phyloP scores from a whole-genome alignment of 768 basidiomycete genomes.

The Termitomyces bulborhizus region DNA sequence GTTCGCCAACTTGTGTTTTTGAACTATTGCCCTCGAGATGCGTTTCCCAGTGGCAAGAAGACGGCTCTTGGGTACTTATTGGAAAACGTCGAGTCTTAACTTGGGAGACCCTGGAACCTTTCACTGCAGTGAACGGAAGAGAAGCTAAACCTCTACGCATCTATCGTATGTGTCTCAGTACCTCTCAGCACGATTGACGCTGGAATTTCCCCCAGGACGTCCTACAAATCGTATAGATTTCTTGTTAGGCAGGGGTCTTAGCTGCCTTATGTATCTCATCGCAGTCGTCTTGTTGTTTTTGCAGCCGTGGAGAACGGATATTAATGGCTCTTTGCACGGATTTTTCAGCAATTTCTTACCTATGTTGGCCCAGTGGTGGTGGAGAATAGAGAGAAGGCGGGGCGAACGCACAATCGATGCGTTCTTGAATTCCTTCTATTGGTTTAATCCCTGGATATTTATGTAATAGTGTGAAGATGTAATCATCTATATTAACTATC shows the following conservation, averaged over 20 bases:
- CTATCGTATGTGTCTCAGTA: background rate
- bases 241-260: background rate
- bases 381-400: background rate
- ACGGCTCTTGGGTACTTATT: background rate
- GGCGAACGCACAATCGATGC: constrained; percentile 1
- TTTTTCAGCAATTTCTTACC: background rate
- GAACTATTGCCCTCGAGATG: background rate
- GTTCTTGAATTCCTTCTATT: background rate
- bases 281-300: background rate
- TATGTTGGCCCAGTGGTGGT: background rate
- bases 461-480: background rate
- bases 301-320: constrained; percentile 1
- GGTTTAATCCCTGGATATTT: background rate
- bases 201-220: background rate
- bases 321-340: background rate
- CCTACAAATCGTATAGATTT: background rate
- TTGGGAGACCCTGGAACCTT: background rate
- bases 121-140: background rate
- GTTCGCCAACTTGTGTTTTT: background rate
- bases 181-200: background rate
- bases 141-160: background rate
- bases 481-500: background rate
- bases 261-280: background rate
- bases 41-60: background rate
- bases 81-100: background rate